Evolutionary conservation across 768 basidiomycete species (phyloP).

Genomic region (Phaeotremella skinneri): DNA sequence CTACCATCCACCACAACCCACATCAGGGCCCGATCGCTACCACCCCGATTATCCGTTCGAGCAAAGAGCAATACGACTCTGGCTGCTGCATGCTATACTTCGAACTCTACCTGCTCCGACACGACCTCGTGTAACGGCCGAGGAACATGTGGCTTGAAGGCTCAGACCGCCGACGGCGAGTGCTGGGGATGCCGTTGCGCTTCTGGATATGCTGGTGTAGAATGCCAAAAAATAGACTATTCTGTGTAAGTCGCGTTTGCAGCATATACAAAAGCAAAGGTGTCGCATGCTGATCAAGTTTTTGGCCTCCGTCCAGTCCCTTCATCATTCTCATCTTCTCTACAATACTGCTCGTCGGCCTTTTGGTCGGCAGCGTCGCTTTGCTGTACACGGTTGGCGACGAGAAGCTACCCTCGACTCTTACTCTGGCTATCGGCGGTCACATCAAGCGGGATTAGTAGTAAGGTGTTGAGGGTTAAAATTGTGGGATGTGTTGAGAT

Average conservation of each 20-base stretch:
- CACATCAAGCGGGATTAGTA: constrained; percentile 40
- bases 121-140: constrained; percentile 41
- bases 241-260: constrained; percentile 38
- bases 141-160: constrained; percentile 35
- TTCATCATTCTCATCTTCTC: constrained; percentile 46
- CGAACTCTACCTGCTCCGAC: constrained; percentile 39
- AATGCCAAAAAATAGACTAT: constrained; percentile 49
- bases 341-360: constrained; percentile 23
- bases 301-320: constrained; percentile 36
- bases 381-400: constrained; percentile 40
- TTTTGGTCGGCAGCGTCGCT: constrained; percentile 33
- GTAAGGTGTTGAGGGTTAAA: no score
- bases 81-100: constrained; percentile 39
- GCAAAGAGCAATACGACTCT: constrained; percentile 9
- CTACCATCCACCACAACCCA: constrained; percentile 29
- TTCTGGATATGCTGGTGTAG: constrained; percentile 42
- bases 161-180: constrained; percentile 30
- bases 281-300: background rate
- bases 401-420: constrained; percentile 43
- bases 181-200: constrained; percentile 49
- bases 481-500: no score
- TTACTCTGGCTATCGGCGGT: constrained; percentile 41
- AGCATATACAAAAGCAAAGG: background rate
- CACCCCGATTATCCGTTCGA: constrained; percentile 12
- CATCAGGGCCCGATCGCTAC: constrained; percentile 6